Evolutionary conservation across 2,329 filamentous ascomycete species (phyloP), one percentile per base, ranked within the genome.

Genomic region (Penicillium sp.): DNA sequence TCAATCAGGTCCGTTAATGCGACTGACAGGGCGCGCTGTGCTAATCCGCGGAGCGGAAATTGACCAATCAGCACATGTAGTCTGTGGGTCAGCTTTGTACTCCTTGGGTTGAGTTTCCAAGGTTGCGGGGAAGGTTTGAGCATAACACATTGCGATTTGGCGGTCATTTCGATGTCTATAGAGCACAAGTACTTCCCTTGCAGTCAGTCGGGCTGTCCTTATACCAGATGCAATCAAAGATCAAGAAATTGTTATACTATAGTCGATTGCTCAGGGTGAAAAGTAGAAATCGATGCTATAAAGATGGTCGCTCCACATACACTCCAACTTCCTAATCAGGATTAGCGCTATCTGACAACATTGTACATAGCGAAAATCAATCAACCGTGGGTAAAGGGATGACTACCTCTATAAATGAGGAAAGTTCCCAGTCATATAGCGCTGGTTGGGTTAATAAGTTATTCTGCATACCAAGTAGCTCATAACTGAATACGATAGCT

Each of bases 191-290:
- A 33, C n/a, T n/a, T 39, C n/a, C 7, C 16, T 3, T n/a, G 9
- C 1, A 1, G n/a, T 39, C 8, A 39, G 0, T 11, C 3, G 0
- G 3, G 8, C n/a, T 39, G n/a, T 3, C 1, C 1, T 39, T 10
- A 2, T 19, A 39, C 3, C 16, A 39, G 16, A 19, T 0, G 16
- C 2, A 4, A 3, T 4, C 19, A 8, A 39, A 11, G 7, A 19
- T 39, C 35, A 39, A 39, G 35, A 3, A 1, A 10, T 4, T 39
- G 3, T 3, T 9, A 19, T 39, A 4, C 1, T 10, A 5, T 9
- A 11, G 16, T 39, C 35, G n/a, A 39, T 9, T 39, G n/a, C 19
- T 10, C 16, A 39, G 16, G 9, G 35, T n/a, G 19, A 19, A 19
- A 19, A 39, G 14, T 39, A 19, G 35, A 39, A 37, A n/a, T n/a